Evolutionary conservation across 768 basidiomycete species (phyloP), one percentile per base, ranked within the genome.

Genomic region (Psilocybe cyanescens): DNA sequence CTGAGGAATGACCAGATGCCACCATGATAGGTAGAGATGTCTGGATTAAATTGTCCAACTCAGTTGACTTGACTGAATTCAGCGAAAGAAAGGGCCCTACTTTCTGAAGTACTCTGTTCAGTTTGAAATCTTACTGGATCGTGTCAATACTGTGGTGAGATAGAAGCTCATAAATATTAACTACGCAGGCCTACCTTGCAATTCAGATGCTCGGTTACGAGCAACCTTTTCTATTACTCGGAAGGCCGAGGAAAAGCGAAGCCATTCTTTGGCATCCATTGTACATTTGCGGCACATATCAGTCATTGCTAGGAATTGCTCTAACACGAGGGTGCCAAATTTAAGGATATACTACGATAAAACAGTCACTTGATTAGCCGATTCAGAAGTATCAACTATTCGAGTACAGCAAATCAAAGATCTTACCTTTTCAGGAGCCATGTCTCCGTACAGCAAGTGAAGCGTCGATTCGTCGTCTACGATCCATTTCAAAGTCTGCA

Each of bases 311-410:
- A 67, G 54, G 24, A 29, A 51, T 37, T 63, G 59, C 57, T 70
- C 68, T 19, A 70, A 45, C 28, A 70, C 24, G 17, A 70, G 33
- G 8, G 57, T 55, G 17, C 56, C 54, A 3, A 70, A 35, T 33
- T 61, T 63, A 4, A 70, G 56, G 9, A 67, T 58, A 55, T 63
- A 67, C 68, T 70, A 49, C 7, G 24, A 48, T 12, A 48, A 17
- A 28, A 14, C 28, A 29, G 24, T 2, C 24, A 24, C 24, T 24
- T 24, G 24, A 24, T 24, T 24, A 24, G 24, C 24, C 24, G 24
- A 2, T 24, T 24, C 24, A 24, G 24, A 24, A 24, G 24, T 24
- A 24, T 24, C 24, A 24, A 24, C 24, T 24, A 24, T 24, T 24
- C 24, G 24, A 24, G 24, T 24, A 24, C 24, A 24, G 24, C 24